These are phyloP conservation scores for Elymus sibiricus DNA, from an alignment of 176 grass and related monocot species.

Conservation along the genomic window DNA sequence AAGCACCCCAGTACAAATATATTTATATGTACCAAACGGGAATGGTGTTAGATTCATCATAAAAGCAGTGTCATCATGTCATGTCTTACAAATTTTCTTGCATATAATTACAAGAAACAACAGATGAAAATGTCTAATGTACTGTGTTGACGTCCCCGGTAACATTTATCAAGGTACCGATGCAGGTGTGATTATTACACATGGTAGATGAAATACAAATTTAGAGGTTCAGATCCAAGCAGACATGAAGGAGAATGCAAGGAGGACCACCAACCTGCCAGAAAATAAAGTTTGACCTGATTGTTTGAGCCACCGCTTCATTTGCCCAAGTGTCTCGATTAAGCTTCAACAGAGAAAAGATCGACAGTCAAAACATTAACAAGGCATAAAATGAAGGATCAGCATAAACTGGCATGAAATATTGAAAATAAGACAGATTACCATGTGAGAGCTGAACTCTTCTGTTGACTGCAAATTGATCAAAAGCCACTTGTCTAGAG, in stretches of 20 bases:
- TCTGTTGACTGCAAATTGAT: constrained; percentile 89
- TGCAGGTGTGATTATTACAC: neutral
- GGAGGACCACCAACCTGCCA: constrained; percentile 76
- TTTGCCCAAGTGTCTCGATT: constrained; percentile 98
- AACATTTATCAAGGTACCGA: neutral
- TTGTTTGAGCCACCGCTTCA: constrained; percentile 78
- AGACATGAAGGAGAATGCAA: neutral
- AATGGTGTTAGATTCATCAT: neutral
- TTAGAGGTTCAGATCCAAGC: neutral
- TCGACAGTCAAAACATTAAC: constrained; percentile 22
- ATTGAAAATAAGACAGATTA: constrained; percentile 25
- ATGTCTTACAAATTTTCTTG: neutral
- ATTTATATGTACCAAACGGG: neutral
- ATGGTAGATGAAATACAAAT: neutral
- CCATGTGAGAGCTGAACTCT: constrained; percentile 98
- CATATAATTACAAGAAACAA: neutral
- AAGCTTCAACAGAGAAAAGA: constrained; percentile 44
- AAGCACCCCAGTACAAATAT: neutral
- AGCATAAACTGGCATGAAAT: constrained; percentile 2
- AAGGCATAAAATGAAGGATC: constrained; percentile 14
- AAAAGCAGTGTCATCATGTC: neutral
- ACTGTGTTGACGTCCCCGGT: neutral
- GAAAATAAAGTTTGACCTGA: constrained; percentile 95
- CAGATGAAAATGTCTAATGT: neutral
- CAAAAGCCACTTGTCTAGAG: constrained; percentile 84